Evolutionary conservation across 371 early-diverging fungal species (phyloP).

Genomic region (Ecytonucleospora hepatopenaei): DNA sequence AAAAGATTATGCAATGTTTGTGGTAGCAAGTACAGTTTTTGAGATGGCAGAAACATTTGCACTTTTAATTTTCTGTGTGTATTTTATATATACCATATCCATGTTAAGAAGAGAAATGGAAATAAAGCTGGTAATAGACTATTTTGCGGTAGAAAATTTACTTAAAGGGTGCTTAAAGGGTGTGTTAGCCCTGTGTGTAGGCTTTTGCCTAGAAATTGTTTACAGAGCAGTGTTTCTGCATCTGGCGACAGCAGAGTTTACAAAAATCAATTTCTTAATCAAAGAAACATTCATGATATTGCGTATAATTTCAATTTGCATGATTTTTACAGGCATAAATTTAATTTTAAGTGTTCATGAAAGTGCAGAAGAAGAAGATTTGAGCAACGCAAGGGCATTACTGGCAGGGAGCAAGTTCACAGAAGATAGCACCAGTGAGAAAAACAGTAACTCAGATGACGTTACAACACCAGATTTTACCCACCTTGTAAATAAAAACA

Average conservation of each 20-base stretch:
- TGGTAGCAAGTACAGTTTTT: neutral
- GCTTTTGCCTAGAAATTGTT: neutral
- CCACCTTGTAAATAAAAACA: neutral
- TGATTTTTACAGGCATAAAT: neutral
- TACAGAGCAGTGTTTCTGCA: slow-evolving; percentile 3
- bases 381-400: neutral
- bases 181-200: neutral
- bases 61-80: neutral
- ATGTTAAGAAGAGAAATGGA: neutral
- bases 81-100: neutral
- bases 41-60: neutral
- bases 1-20: neutral
- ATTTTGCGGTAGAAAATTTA: neutral
- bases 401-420: neutral
- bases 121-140: neutral
- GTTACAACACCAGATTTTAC: neutral
- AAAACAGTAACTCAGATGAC: neutral
- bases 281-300: neutral
- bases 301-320: neutral
- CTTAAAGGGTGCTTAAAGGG: neutral
- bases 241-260: neutral
- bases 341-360: neutral
- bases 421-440: neutral
- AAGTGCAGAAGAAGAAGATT: neutral
- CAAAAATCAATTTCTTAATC: neutral